Evolutionary conservation across 345 rosid genomes (phyloP), one percentile per base, ranked within the genome.

Genomic region (Hibiscus syriacus): DNA sequence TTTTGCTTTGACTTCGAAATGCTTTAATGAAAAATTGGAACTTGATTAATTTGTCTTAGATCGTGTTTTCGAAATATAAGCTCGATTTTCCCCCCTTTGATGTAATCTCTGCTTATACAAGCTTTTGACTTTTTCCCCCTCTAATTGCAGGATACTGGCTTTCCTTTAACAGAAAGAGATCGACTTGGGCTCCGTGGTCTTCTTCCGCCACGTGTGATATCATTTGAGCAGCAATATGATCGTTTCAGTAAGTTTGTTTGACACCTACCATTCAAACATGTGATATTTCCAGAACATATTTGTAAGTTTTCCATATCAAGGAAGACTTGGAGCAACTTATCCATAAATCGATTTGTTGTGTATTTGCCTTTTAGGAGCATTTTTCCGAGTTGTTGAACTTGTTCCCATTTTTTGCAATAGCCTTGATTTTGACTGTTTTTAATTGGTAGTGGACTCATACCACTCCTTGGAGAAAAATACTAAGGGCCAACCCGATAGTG

Each of bases 131-230:
- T 12, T 34, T 2, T 6, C 38, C 3, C 0, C 56, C 38, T 29
- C 54, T 8, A 27, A 53, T 68, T 73, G 68, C 84, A 94, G 99
- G 99, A 91, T 70, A 94, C 99, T 58, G 99, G 95, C 30, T 94
- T 91, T 82, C 96, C 99, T 72, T 78, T 82, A 74, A 85, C 97
- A 4, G 99, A 94, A 83, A 87, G 97, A 76, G 97, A 94, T 75
- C 85, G 99, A 68, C 80, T 91, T 48, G 97, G 99, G 20, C 84
- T 94, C n/a, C 83, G 99, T 55, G 99, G 99, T 29, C 89, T 94
- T 49, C 97, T 94, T 70, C 99, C 97, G 6, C 97, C 99, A 65
- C 96, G 96, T 48, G 87, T 94, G 25, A 82, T 94, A 49, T 87
- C 99, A 39, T 87, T 89, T 64, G 92, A 86, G 80, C 95, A 94